These are phyloP conservation scores for Leccinum broughii DNA, from an alignment of 768 basidiomycete species.

Conservation along the genomic window DNA sequence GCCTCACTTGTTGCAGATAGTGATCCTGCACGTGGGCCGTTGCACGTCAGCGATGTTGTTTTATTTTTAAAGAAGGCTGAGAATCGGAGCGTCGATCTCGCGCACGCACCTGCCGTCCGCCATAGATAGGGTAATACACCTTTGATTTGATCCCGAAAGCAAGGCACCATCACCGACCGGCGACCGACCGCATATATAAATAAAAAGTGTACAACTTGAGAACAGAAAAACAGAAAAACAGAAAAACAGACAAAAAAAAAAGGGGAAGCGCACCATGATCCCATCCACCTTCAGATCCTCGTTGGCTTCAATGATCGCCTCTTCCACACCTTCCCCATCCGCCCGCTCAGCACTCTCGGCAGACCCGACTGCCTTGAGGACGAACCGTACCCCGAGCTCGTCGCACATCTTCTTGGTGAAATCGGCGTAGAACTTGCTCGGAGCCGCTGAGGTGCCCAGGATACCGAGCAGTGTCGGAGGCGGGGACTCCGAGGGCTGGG, in stretches of 20 bases:
- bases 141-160: constrained; percentile 25
- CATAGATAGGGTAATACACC: constrained; percentile 98
- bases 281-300: constrained; percentile 83
- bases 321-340: constrained; percentile 90
- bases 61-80: background rate
- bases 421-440: constrained; percentile 81
- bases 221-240: too few relatives aligned
- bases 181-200: background rate
- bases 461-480: constrained; percentile 89
- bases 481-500: background rate
- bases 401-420: constrained; percentile 93
- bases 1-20: constrained; percentile 86
- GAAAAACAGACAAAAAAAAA: too few relatives aligned
- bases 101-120: constrained; percentile 73
- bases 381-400: constrained; percentile 83
- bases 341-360: constrained; percentile 43
- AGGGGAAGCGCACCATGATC: constrained; percentile 74
- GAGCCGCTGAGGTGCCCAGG: constrained; percentile 78
- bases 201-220: background rate
- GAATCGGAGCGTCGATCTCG: background rate
- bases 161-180: too few relatives aligned
- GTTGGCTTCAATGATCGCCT: constrained; percentile 95
- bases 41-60: constrained; percentile 7
- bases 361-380: constrained; percentile 63
- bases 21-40: constrained; percentile 62